Evolutionary conservation across 208 protist genomes (phyloP).

Genomic region (Tritrichomonas musculus): DNA sequence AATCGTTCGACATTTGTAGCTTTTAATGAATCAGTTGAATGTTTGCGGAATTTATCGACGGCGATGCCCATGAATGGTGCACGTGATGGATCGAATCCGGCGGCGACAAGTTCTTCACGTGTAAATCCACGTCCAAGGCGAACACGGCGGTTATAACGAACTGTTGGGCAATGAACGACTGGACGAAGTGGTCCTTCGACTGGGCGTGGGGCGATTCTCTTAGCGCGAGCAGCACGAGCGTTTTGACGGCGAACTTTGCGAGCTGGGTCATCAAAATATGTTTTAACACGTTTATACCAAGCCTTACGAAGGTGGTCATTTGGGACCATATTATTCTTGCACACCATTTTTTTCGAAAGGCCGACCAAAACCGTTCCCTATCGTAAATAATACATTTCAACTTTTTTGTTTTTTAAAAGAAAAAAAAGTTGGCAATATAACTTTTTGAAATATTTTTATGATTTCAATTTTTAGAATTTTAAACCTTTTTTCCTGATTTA

Average conservation of each 20-base stretch:
- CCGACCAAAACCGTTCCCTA: too few relatives aligned
- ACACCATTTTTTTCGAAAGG: conserved; percentile 59
- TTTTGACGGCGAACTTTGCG: too few relatives aligned
- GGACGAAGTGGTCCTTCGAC: conserved; percentile 55
- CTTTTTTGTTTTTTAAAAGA: too few relatives aligned
- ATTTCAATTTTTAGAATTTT: too few relatives aligned
- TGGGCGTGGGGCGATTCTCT: conserved; percentile 55
- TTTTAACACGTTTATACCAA: conserved; percentile 52
- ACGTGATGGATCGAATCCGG: neutral
- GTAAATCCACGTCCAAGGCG: conserved; percentile 61
- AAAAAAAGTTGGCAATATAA: too few relatives aligned
- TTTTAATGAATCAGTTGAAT: neutral
- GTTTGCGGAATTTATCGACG: neutral
- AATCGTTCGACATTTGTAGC: neutral
- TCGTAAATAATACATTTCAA: too few relatives aligned
- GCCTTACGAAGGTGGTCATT: conserved; percentile 58
- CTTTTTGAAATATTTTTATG: too few relatives aligned
- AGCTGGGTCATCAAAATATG: conserved; percentile 61
- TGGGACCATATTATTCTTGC: too few relatives aligned
- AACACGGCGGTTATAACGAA: conserved; percentile 58
- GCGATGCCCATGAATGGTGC: neutral
- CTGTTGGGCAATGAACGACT: too few relatives aligned
- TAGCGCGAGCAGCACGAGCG: conserved; percentile 43
- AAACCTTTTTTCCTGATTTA: too few relatives aligned
- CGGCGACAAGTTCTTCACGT: conserved; percentile 53